These are phyloP conservation scores for Ophiostoma novo-ulmi DNA, from an alignment of 2,329 filamentous ascomycete genomes.

Conservation along the genomic window DNA sequence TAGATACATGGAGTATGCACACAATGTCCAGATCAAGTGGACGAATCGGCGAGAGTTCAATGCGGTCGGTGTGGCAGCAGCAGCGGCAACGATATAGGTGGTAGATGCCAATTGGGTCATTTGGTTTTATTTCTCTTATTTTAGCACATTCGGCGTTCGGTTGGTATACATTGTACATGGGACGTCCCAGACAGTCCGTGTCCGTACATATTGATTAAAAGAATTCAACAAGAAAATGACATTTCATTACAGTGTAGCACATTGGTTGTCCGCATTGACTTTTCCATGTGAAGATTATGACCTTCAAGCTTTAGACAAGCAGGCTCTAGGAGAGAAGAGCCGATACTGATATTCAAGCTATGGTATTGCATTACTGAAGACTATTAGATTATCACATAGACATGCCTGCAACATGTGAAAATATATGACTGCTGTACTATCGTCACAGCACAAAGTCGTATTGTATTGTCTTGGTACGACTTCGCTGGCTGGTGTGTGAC, in stretches of 20 bases:
- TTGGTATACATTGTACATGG: constrained; percentile 15
- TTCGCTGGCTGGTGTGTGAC: too few relatives aligned
- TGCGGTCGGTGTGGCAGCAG: constrained; percentile 58
- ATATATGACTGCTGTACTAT: too few relatives aligned
- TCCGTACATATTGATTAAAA: background rate
- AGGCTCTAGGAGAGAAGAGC: background rate
- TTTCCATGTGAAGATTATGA: background rate
- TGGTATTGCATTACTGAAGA: too few relatives aligned
- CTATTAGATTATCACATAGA: background rate
- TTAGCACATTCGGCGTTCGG: constrained; percentile 12
- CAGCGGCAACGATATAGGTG: constrained; percentile 48
- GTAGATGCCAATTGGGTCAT: background rate
- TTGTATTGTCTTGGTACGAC: too few relatives aligned
- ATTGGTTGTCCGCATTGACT: background rate
- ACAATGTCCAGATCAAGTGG: constrained; percentile 66
- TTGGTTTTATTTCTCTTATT: background rate
- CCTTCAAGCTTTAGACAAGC: background rate
- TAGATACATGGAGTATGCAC: constrained; percentile 91
- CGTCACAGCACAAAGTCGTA: too few relatives aligned
- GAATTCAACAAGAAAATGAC: background rate
- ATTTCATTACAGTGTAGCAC: background rate
- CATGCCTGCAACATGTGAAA: too few relatives aligned
- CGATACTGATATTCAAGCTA: too few relatives aligned
- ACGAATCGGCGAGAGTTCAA: constrained; percentile 60
- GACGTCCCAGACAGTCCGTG: constrained; percentile 8